phyloP scores from a whole-genome alignment of 192 early-diverging fungal species.

The Coemansia sp. region DNA sequence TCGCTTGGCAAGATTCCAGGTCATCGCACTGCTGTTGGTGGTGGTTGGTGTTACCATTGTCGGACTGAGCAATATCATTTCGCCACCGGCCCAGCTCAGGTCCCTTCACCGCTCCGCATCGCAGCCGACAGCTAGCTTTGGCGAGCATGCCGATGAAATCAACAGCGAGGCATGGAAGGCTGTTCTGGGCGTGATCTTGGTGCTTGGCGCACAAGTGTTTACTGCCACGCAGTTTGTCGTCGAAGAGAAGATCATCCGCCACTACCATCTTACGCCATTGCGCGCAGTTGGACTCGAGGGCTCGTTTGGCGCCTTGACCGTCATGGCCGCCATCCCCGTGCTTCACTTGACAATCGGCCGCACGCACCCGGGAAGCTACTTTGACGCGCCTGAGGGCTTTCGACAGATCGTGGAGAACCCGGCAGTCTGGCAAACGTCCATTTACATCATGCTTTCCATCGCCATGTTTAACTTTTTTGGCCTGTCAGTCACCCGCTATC shows the following conservation, averaged over 20 bases:
- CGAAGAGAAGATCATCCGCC: slow-evolving; percentile 88
- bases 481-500: slow-evolving; percentile 78
- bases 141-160: slow-evolving; percentile 24
- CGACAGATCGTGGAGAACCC: slow-evolving; percentile 65
- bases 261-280: slow-evolving; percentile 77
- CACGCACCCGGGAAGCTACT: slow-evolving; percentile 69
- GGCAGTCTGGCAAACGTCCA: slow-evolving; percentile 65
- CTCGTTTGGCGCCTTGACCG: slow-evolving; percentile 77
- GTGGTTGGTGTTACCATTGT: slow-evolving; percentile 88
- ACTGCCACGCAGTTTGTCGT: slow-evolving; percentile 94
- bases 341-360: slow-evolving; percentile 71
- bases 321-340: slow-evolving; percentile 67
- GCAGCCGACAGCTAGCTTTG: neutral
- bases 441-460: slow-evolving; percentile 87
- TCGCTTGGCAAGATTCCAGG: slow-evolving; percentile 73
- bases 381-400: slow-evolving; percentile 76
- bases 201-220: slow-evolving; percentile 89
- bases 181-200: slow-evolving; percentile 75
- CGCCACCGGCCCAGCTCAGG: slow-evolving; percentile 33
- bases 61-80: slow-evolving; percentile 65
- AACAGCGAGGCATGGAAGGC: slow-evolving; percentile 54
- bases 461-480: slow-evolving; percentile 98
- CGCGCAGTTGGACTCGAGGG: slow-evolving; percentile 95
- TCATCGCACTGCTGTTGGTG: slow-evolving; percentile 79
- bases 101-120: slow-evolving; percentile 3